Evolutionary conservation across 164 flowering plant genomes (phyloP), one percentile per base, ranked within the genome.

Genomic region (Chimonanthus praecox): DNA sequence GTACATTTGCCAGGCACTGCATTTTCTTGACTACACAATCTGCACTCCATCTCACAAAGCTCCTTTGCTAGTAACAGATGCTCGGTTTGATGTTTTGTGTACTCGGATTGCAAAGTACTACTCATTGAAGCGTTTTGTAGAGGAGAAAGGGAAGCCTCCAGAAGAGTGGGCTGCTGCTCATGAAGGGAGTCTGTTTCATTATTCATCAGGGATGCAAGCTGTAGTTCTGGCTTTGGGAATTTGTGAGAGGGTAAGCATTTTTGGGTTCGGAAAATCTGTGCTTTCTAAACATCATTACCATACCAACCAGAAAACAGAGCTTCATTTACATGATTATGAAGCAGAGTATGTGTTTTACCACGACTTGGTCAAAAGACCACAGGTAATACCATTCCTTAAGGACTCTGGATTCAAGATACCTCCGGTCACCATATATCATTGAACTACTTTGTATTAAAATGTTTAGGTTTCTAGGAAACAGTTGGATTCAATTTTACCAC

Each of bases 201-300:
- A 96, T 81, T 96, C 99, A 45, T 96, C 99, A 9, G 99, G 99
- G 47, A 86, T 94, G 92, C 99, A 96, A 75, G 99, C 99, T 60
- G 88, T 96, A 7, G 87, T 92, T 94, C 84, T 96, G 47, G 95
- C 98, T 3, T 73, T 92, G 79, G 99, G 99, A 2, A 77, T 92
- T 64, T 96, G 99, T 69, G 97, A 94, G 16, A 87, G 72, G 68
- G 97, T 96, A 47, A 88, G 97, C 71, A 47, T 96, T 6, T 91
- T 94, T 78, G 99, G 99, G 44, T 96, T 94, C 63, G 99, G 99
- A 73, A 95, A 95, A 67, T 88, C 92, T 0, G 63, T 48, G 3
- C 61, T 71, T 0, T 90, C 95, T 3, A 90, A 87, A 82, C 99
- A 95, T 68, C 99, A 95, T 82, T 95, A 95, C 70, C 97, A 95